Base-by-base conservation (phyloP, 257 asterid genomes). In the Penstemon newberryi region DNA sequence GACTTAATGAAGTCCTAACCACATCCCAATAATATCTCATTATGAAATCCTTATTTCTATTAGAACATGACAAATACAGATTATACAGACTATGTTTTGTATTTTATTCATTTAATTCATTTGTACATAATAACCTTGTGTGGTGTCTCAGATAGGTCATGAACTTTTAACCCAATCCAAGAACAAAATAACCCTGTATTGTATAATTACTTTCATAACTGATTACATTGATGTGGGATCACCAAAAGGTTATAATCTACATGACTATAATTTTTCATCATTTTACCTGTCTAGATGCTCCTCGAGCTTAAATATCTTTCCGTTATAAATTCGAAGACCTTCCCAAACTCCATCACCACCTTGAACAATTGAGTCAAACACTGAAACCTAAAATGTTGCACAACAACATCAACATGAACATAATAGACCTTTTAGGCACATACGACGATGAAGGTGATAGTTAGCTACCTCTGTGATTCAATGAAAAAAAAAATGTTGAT, bases 271-370 rank as follows among this genome's bases (percentile, higher is more conserved):
- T 7, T 67, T 38, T 39, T 56, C 60, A 44, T 51, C 5, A 12
- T 37, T 79, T 70, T 57, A 85, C 96, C 98, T 84, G 77, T 89
- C 95, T 49, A 91, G 80, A 80, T 89, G 96, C 76, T 91, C 98
- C 79, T 89, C 98, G 61, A 91, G 86, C 80, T 91, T 91, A 63
- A 91, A 91, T 71, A 89, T 60, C 81, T 87, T 91, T 70, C 94
- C 91, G 3, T 71, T 56, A 60, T 91, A 91, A 63, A 91, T 76
- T 58, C 95, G 88, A 70, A 91, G 96, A 45, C 96, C 98, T 74
- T 91, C 98, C 96, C 98, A 89, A 73, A 84, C 96, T 77, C 85
- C 95, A 81, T 91, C 98, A 69, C 98, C 98, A 43, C 95, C 98
- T 87, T 91, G 98, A 78, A 89, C 90, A 79, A 89, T 77, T 13